Evolutionary conservation across 768 basidiomycete species (phyloP).

Genomic region (Calocybe gangraenosa): DNA sequence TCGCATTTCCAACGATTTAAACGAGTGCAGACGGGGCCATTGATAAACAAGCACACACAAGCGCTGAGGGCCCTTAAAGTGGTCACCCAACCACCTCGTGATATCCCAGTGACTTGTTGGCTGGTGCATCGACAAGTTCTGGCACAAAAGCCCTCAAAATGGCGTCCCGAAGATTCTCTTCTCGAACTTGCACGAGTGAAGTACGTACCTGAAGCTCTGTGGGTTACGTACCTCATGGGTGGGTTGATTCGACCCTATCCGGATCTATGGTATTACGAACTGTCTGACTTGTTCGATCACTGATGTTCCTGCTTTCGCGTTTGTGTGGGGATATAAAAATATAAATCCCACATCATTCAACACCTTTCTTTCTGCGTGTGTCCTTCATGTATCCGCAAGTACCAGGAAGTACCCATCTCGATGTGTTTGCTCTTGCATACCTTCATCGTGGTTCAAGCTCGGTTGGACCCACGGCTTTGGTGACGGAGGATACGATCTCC

Average conservation of each 20-base stretch:
- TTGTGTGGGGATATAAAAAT: not conserved
- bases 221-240: too few species aligned
- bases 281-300: not conserved
- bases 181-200: too few species aligned
- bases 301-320: not conserved
- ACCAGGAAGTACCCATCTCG: conserved; percentile 3
- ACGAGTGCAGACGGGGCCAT: not conserved
- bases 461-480: not conserved
- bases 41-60: conserved; percentile 3
- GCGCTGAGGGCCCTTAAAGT: not conserved
- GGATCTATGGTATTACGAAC: too few species aligned
- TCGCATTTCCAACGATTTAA: not conserved
- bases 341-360: not conserved
- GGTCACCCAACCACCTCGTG: too few species aligned
- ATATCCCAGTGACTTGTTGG: too few species aligned
- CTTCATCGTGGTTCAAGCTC: not conserved
- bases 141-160: too few species aligned
- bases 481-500: not conserved
- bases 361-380: not conserved
- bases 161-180: too few species aligned
- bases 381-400: not conserved
- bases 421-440: conserved; percentile 8
- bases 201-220: too few species aligned
- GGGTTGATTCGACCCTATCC: too few species aligned
- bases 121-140: too few species aligned